Evolutionary conservation across 2,329 filamentous ascomycete species (phyloP).

Genomic region (Fusarium avenaceum): DNA sequence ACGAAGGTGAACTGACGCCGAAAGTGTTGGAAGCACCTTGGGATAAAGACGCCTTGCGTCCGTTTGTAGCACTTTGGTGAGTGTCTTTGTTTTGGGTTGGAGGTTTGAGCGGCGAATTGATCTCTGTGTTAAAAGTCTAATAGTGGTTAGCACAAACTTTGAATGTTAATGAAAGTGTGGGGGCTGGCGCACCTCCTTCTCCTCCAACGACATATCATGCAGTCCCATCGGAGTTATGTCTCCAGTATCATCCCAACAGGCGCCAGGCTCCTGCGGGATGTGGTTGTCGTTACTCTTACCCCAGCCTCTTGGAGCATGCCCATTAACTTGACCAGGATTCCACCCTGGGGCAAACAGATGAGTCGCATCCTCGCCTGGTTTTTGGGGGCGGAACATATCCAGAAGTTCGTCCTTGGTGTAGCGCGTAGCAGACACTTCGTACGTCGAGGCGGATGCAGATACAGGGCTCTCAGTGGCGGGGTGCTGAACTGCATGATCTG

Average conservation of each 20-base stretch:
- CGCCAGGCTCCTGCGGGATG: constrained; percentile 82
- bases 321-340: constrained; percentile 81
- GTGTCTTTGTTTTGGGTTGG: constrained; percentile 80
- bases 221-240: constrained; percentile 78
- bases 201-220: constrained; percentile 74
- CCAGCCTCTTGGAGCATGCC: constrained; percentile 75
- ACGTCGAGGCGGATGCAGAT: constrained; percentile 41
- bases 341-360: constrained; percentile 81
- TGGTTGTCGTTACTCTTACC: constrained; percentile 82
- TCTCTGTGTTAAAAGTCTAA: constrained; percentile 84
- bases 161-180: constrained; percentile 13
- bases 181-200: constrained; percentile 67
- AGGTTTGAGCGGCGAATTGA: constrained; percentile 94
- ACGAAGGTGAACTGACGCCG: constrained; percentile 79
- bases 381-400: constrained; percentile 73
- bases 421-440: constrained; percentile 64
- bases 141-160: constrained; percentile 42
- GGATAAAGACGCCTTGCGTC: constrained; percentile 87
- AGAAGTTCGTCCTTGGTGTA: constrained; percentile 86
- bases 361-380: constrained; percentile 67
- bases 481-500: constrained; percentile 58
- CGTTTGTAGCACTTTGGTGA: constrained; percentile 70
- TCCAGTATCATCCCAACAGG: constrained; percentile 88
- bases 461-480: constrained; percentile 55
- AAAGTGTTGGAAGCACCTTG: constrained; percentile 75